Conservation (phyloP, 2,329 filamentous ascomycete genomes). For the Exophiala oligosperma region DNA sequence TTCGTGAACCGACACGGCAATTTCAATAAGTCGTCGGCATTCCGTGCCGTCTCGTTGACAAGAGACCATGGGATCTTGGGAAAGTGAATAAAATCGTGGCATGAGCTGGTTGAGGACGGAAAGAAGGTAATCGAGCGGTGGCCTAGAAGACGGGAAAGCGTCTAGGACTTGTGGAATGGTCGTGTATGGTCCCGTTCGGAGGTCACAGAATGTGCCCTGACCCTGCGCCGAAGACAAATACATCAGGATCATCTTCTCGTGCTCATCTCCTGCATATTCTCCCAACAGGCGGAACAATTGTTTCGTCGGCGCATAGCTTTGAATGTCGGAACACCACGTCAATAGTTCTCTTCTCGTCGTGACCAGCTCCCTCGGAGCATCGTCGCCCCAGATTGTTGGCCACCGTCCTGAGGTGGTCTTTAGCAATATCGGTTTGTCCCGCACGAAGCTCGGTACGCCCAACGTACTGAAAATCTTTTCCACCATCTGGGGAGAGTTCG, state of each 20-base stretch:
- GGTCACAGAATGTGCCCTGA: conserved; percentile 88
- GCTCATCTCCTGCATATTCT: conserved; percentile 75
- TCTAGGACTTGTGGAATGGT: conserved; percentile 81
- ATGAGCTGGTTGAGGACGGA: conserved; percentile 83
- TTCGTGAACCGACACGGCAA: conserved; percentile 96
- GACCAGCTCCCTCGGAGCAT: conserved; percentile 77
- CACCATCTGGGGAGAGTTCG: conserved; percentile 74
- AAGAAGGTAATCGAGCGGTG: conserved; percentile 78
- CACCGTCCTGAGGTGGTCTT: conserved; percentile 80
- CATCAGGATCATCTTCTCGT: conserved; percentile 84
- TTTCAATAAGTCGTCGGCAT: conserved; percentile 83
- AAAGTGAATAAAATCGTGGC: conserved; percentile 98
- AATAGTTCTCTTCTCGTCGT: conserved; percentile 90
- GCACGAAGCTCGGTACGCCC: conserved; percentile 75
- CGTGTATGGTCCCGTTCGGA: conserved; percentile 84
- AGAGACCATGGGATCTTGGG: conserved; percentile 87
- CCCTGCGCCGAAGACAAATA: conserved; percentile 89
- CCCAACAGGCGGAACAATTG: conserved; percentile 79
- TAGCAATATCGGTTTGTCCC: conserved; percentile 79
- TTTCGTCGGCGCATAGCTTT: conserved; percentile 90
- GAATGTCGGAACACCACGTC: conserved; percentile 92
- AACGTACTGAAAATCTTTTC: conserved; percentile 83
- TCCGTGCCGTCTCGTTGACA: conserved; percentile 67
- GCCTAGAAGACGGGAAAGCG: conserved; percentile 89
- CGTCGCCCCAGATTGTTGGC: conserved; percentile 98